phyloP scores from a whole-genome alignment of 2,329 filamentous ascomycete genomes.

The Botryotinia convoluta region DNA sequence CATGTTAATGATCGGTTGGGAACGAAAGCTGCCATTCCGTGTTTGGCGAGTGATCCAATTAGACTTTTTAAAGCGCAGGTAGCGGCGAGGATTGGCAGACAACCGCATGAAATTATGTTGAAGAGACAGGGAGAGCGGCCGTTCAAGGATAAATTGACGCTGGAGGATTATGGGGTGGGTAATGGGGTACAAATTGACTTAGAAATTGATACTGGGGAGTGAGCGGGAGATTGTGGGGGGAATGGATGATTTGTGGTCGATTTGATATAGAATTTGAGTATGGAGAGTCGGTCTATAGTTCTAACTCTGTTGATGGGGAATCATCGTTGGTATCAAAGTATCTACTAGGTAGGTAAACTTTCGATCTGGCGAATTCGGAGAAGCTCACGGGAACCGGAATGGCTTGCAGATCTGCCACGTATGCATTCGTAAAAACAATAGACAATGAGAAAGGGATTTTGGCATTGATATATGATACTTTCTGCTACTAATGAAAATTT shows the following conservation, averaged over 20 bases:
- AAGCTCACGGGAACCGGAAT: background rate
- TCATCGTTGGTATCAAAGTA: background rate
- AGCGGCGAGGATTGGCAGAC: conserved; percentile 80
- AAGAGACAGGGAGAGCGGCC: conserved; percentile 90
- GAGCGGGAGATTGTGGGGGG: conserved; percentile 10
- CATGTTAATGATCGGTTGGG: conserved; percentile 93
- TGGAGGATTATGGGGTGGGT: conserved; percentile 91
- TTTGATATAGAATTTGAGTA: background rate
- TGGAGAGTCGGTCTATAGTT: background rate
- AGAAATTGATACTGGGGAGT: conserved; percentile 40
- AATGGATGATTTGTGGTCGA: no score
- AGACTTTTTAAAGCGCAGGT: conserved; percentile 89
- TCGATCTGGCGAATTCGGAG: background rate
- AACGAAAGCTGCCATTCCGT: conserved; percentile 92
- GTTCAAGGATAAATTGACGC: conserved; percentile 84
- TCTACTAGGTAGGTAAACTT: background rate
- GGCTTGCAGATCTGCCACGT: conserved; percentile 16
- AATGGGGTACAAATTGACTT: conserved; percentile 65
- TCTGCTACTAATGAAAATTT: background rate
- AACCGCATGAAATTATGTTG: conserved; percentile 86
- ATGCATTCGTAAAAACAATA: conserved; percentile 5
- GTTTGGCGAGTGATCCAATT: conserved; percentile 78
- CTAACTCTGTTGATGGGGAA: background rate
- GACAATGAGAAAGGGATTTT: background rate
- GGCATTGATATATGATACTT: background rate